Base-by-base conservation (phyloP, 192 early-diverging fungal genomes). In the Backusella liffmaniae region DNA sequence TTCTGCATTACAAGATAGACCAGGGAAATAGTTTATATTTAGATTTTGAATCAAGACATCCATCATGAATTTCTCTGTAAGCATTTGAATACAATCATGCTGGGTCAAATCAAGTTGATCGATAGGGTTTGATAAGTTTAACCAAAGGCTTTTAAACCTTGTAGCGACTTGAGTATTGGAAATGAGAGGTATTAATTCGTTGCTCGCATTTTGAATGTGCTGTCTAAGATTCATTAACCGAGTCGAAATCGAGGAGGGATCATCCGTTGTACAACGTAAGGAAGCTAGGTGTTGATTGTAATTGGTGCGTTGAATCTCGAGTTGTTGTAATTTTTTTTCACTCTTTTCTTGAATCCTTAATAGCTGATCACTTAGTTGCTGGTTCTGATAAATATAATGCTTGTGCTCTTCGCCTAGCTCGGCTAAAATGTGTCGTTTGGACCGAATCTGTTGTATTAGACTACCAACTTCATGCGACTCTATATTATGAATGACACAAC, bases 241-340 rank as follows among this genome's bases (percentile, higher is more conserved):
- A 39, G 73, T 59, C 26, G 72, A 76, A 30, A 87, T 82, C 10
- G 84, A 80, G 12, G 67, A 62, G 4, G 83, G 81, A 69, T 84
- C 83, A 41, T 87, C 86, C 12, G 77, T 76, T 7, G 84, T 85
- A 51, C 83, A 83, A n/a, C 86, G 84, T 34, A 87, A 75, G 0
- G 73, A 72, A 1, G 4, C 16, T 10, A 82, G 21, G 62, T 82
- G 76, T 1, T 42, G 21, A n/a, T 78, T 23, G 34, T 78, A 82
- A 46, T 81, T 76, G 15, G 23, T 53, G 13, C 71, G 30, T 36
- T 77, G 30, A 10, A 75, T 16, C 3, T 70, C 37, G 34, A 68
- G 32, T n/a, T 71, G 72, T 5, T 30, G 12, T 4, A 39, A 41
- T 10, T 67, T 72, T 29, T 77, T 56, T 16, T 76, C 75, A 26